Evolutionary conservation across 441 rosid species (phyloP).

Genomic region (Gossypium gossypioides): DNA sequence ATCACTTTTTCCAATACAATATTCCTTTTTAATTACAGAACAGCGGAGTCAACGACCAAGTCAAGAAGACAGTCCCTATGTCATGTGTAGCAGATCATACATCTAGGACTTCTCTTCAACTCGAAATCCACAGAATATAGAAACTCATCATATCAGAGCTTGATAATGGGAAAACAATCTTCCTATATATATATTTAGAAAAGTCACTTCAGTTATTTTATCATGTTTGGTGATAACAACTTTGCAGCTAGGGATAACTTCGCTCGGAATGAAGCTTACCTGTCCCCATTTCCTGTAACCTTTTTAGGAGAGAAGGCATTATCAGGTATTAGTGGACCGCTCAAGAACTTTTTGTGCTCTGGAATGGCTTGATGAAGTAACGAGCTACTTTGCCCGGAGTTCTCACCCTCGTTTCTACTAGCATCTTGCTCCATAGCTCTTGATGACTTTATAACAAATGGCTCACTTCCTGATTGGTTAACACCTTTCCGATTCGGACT

Average conservation of each 20-base stretch:
- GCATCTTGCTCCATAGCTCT: slow-evolving; percentile 31
- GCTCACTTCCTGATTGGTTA: slow-evolving; percentile 34
- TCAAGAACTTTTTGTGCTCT: slow-evolving; percentile 48
- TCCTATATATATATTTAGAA: background rate
- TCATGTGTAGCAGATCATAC: background rate
- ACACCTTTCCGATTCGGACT: slow-evolving; percentile 47
- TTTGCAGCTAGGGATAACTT: background rate
- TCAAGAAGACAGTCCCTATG: background rate
- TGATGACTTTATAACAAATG: slow-evolving; percentile 29
- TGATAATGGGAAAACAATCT: background rate
- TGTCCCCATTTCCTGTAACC: slow-evolving; percentile 45
- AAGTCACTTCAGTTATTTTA: background rate
- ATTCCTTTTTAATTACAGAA: background rate
- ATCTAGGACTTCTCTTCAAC: background rate
- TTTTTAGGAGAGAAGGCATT: slow-evolving; percentile 48
- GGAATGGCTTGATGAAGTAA: slow-evolving; percentile 32
- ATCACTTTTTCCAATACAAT: too few species aligned
- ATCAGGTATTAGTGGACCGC: slow-evolving; percentile 61
- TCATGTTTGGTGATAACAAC: background rate
- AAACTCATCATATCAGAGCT: slow-evolving; percentile 1
- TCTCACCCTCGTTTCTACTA: slow-evolving; percentile 37
- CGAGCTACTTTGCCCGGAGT: slow-evolving; percentile 34
- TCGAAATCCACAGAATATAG: background rate
- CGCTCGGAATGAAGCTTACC: slow-evolving; percentile 35
- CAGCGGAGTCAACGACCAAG: background rate